A percentile compares a stretch with the other conserved stretches of the same genome.
These are phyloP conservation scores for Escallonia herrerae DNA, from an alignment of 129 eudicot species.

Conservation along the genomic window DNA sequence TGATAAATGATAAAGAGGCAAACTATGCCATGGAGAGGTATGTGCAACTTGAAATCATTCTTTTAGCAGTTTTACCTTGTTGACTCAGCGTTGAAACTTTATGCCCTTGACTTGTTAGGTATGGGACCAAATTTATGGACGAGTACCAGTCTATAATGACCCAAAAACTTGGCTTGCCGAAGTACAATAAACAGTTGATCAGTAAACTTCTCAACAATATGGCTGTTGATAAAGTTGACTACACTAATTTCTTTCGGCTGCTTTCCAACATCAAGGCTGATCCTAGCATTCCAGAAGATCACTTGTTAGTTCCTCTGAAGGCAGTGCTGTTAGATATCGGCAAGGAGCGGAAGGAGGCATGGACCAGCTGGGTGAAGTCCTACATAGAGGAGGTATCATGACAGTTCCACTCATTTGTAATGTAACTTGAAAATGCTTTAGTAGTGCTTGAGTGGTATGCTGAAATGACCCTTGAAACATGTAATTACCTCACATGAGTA, in stretches of 20 bases:
- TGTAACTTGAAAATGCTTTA: no score
- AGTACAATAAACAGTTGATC: constrained; percentile 78
- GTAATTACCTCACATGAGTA: no score
- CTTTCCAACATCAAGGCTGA: constrained; percentile 82
- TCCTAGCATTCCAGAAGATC: constrained; percentile 54
- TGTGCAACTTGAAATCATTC: background rate
- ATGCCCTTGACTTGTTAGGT: constrained; percentile 32
- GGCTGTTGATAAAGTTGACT: constrained; percentile 99
- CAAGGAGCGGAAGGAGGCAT: constrained; percentile 93
- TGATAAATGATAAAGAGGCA: constrained; percentile 72
- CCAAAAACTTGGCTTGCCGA: constrained; percentile 71
- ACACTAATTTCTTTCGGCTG: constrained; percentile 89
- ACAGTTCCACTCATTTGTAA: background rate
- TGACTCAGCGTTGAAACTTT: constrained; percentile 6
- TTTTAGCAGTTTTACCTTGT: background rate
- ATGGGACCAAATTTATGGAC: constrained; percentile 91
- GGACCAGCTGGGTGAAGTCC: constrained; percentile 83
- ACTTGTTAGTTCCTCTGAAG: constrained; percentile 65
- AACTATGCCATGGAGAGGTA: constrained; percentile 94
- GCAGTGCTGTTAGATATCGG: constrained; percentile 93
- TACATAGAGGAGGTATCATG: constrained; percentile 81
- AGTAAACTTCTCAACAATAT: constrained; percentile 86
- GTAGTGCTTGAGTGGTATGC: no score
- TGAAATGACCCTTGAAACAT: no score
- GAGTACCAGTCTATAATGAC: constrained; percentile 95